Conservation (phyloP, 352 stramenopile species). For the Globisporangium carolinianum region DNA sequence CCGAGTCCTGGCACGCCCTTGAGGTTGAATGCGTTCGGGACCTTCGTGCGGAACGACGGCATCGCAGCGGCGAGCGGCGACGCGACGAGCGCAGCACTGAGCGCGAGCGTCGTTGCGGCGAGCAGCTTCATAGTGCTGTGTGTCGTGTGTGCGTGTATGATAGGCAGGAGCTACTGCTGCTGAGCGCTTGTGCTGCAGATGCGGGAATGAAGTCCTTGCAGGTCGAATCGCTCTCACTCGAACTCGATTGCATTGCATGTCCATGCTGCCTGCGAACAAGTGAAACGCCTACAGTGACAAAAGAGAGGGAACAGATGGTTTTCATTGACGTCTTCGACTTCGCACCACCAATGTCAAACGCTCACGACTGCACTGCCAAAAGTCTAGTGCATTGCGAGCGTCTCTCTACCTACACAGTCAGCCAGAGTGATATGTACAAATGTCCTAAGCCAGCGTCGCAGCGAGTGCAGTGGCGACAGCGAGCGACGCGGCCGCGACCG, state of each 20-base stretch:
- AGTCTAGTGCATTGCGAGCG: too few relatives aligned
- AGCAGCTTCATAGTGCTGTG: background rate
- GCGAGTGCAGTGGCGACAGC: background rate
- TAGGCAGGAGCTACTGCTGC: background rate
- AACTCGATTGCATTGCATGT: too few relatives aligned
- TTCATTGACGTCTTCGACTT: too few relatives aligned
- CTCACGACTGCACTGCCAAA: too few relatives aligned
- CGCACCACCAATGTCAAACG: too few relatives aligned
- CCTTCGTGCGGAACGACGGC: background rate
- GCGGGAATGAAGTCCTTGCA: too few relatives aligned
- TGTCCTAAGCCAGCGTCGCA: conserved; percentile 1
- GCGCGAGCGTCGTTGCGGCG: background rate
- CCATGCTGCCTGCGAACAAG: too few relatives aligned
- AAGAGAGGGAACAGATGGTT: too few relatives aligned
- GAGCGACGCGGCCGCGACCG: conserved; percentile 1
- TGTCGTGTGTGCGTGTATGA: too few relatives aligned
- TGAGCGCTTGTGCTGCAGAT: background rate
- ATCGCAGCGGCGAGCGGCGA: background rate
- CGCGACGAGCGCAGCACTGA: background rate
- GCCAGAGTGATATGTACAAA: background rate
- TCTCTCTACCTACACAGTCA: too few relatives aligned
- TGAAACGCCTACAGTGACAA: too few relatives aligned
- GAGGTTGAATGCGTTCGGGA: conserved; percentile 21
- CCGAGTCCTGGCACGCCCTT: conserved; percentile 17
- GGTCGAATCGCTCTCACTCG: too few relatives aligned